Evolutionary conservation across 768 basidiomycete species (phyloP).

Genomic region (Leccinum disarticulatum): DNA sequence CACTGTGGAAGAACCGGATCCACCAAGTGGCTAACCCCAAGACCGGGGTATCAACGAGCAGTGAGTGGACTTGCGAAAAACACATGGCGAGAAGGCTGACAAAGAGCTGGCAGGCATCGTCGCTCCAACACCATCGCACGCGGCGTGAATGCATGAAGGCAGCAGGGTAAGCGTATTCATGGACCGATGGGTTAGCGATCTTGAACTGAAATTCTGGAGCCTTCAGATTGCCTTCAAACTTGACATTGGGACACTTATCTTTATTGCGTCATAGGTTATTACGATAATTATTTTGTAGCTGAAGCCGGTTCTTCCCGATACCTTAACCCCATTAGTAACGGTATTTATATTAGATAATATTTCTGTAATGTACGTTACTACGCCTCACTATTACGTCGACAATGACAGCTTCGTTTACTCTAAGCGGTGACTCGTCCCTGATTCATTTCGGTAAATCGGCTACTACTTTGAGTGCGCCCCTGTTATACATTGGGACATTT

Average conservation of each 20-base stretch:
- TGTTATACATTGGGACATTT: background rate
- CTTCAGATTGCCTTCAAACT: background rate
- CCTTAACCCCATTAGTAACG: background rate
- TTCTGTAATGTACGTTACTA: background rate
- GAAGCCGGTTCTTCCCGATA: background rate
- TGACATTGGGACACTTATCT: background rate
- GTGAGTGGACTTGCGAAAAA: slow-evolving; percentile 8
- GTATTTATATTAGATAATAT: background rate
- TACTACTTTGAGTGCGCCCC: background rate
- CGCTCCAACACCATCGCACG: background rate
- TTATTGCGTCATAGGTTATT: background rate
- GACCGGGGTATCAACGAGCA: background rate
- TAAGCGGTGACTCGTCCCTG: background rate
- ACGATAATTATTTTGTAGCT: background rate
- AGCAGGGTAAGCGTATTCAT: background rate
- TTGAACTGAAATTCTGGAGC: background rate
- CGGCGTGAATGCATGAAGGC: background rate
- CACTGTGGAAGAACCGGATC: slow-evolving; percentile 12
- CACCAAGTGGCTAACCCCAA: slow-evolving; percentile 22
- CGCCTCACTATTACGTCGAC: no score
- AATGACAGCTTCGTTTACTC: background rate
- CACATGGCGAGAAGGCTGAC: slow-evolving; percentile 5
- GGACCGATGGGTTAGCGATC: background rate
- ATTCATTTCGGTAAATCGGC: background rate
- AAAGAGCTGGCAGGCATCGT: background rate